Evolutionary conservation across 148 eudicot genomes (phyloP).

Genomic region (Dysphania ambrosioides): DNA sequence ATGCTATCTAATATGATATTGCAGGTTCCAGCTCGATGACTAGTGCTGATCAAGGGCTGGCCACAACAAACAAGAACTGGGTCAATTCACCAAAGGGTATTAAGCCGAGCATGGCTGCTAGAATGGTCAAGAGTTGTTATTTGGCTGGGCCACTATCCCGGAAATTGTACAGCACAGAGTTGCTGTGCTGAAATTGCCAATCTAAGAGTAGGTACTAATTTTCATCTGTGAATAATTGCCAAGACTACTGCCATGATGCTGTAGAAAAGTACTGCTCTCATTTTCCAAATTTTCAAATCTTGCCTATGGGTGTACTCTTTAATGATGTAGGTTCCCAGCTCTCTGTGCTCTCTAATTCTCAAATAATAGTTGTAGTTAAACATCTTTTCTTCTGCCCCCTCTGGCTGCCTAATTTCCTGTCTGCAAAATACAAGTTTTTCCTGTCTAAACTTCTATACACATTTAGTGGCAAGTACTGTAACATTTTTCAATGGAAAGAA

Average conservation of each 20-base stretch:
- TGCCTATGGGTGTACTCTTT: conserved; percentile 8
- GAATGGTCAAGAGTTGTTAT: neutral
- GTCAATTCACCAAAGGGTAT: neutral
- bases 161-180: too few species aligned
- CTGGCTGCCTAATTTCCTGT: neutral
- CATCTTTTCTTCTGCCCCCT: neutral
- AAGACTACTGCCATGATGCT: neutral
- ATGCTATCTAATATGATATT: neutral
- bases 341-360: neutral
- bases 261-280: neutral
- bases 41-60: neutral
- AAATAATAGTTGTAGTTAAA: neutral
- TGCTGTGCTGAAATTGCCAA: neutral
- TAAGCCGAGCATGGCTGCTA: neutral
- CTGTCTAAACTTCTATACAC: neutral
- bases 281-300: conserved; percentile 9
- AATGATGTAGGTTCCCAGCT: neutral
- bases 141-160: neutral
- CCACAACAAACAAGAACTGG: neutral
- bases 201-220: neutral
- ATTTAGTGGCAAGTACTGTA: neutral
- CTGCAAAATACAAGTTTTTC: too few species aligned
- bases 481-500: conserved; percentile 12
- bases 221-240: neutral
- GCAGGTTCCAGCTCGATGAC: too few species aligned